phyloP scores from a whole-genome alignment of 495 filamentous ascomycete species.

The Umbilicaria muhlenbergii region DNA sequence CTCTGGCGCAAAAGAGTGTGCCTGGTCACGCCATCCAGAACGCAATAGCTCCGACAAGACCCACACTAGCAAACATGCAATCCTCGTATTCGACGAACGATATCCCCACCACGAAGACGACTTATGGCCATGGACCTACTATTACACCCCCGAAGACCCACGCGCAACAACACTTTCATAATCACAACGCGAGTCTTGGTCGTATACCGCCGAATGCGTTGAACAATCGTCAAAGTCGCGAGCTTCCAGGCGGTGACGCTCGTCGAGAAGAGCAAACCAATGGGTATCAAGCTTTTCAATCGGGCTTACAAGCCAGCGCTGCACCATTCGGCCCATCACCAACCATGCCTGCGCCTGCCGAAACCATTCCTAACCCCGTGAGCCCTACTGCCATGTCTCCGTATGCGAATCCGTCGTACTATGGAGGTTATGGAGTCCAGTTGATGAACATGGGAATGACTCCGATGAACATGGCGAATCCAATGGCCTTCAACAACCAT shows the following conservation, averaged over 20 bases:
- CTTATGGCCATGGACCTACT: constrained; percentile 27
- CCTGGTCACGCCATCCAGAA: constrained; percentile 5
- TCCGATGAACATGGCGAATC: constrained; percentile 35
- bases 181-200: constrained; percentile 68
- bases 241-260: constrained; percentile 35
- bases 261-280: constrained; percentile 17
- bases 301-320: constrained; percentile 64
- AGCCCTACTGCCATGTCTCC: constrained; percentile 18
- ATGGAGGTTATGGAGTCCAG: constrained; percentile 36
- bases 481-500: constrained; percentile 20
- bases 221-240: constrained; percentile 48
- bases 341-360: constrained; percentile 19
- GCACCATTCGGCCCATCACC: constrained; percentile 46
- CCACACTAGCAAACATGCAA: constrained; percentile 30
- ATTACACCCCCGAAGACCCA: constrained; percentile 44
- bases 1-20: constrained; percentile 11
- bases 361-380: constrained; percentile 18
- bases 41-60: constrained; percentile 7
- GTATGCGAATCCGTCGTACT: constrained; percentile 23
- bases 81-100: constrained; percentile 85
- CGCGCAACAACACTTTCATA: constrained; percentile 64
- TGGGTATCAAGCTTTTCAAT: constrained; percentile 35
- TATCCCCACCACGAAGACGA: constrained; percentile 68
- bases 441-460: constrained; percentile 44
- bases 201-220: constrained; percentile 52